Evolutionary conservation across 2,329 filamentous ascomycete species (phyloP), one percentile per base, ranked within the genome.

Genomic region (Neocatenulostroma microsporum): DNA sequence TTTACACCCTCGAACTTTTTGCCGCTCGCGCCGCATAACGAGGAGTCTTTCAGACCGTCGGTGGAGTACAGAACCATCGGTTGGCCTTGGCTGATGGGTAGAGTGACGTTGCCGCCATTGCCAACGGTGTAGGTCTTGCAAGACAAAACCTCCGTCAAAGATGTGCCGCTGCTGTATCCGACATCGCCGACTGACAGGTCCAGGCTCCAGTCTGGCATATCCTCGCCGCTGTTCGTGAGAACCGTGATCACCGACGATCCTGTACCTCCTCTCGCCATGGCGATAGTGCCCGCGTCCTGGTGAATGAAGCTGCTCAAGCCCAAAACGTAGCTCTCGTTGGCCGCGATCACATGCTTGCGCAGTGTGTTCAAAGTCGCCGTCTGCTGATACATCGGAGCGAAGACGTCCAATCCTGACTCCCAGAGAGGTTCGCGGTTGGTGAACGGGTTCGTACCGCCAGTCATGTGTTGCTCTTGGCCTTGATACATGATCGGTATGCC

Each of bases 161-260:
- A 19, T 3, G 53, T 53, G 5, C 50, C 51, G 35, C 41, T 35
- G 10, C 37, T 15, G 39, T 51, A 56, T 12, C 55, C 56, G 11
- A 54, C 53, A 25, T 47, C 51, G 8, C 47, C 42, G 13, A 68
- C 39, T 17, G 42, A 47, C 33, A 69, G 56, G n/a, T 55, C 39
- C 34, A 44, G 47, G 40, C 44, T 49, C 38, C 33, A 60, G 15
- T 57, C 53, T 9, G 33, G 27, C n/a, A 47, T 52, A 4, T 42
- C 39, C 1, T 49, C 44, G 2, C 66, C 64, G 26, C 60, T 58
- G 32, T 66, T 69, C 13, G 30, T 67, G 8, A 69, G 47, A 6
- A 71, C 51, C 38, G 66, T 62, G 23, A 72, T 56, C n/a, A 73
- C 61, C 23, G 55, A 62, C 23, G 38, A 53, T 15, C 58, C 60